Percentiles rank a stretch among this genome's conserved stretches.
Conservation (phyloP, 345 rosid genomes). For the Camelina laxa region DNA sequence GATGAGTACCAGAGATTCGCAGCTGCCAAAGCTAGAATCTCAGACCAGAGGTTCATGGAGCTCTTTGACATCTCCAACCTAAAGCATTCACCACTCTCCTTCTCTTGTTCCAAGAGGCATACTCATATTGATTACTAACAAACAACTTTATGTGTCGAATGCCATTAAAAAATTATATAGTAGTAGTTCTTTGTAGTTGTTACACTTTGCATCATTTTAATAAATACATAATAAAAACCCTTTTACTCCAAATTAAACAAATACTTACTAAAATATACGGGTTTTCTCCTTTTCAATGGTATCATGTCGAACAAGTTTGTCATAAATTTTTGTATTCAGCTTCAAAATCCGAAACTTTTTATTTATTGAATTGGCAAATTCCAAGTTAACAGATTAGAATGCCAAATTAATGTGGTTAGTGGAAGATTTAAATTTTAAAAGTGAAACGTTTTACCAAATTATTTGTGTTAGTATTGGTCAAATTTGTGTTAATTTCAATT, state of each 20-base stretch:
- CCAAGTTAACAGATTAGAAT: background rate
- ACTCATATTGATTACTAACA: conserved; percentile 1
- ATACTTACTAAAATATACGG: conserved; percentile 1
- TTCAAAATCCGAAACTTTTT: no score
- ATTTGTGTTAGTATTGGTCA: no score
- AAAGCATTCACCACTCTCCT: conserved; percentile 53
- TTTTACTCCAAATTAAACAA: background rate
- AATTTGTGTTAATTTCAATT: background rate
- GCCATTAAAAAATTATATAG: background rate
- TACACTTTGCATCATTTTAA: background rate
- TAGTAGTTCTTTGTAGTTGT: no score
- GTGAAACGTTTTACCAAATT: background rate
- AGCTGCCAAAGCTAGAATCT: conserved; percentile 63
- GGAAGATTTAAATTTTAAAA: background rate
- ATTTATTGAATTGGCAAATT: background rate
- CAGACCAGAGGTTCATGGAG: conserved; percentile 78
- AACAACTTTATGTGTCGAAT: background rate
- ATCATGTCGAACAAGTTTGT: conserved; percentile 15
- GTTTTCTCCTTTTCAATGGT: conserved; percentile 11
- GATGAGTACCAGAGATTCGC: conserved; percentile 85
- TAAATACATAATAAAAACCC: background rate
- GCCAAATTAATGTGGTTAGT: background rate
- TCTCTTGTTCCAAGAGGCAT: conserved; percentile 51
- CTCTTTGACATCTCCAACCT: conserved; percentile 63
- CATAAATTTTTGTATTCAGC: background rate